A percentile compares a stretch with the other conserved stretches of the same genome.
phyloP scores from a whole-genome alignment of 148 eudicot genomes.

The Diospyros lotus region DNA sequence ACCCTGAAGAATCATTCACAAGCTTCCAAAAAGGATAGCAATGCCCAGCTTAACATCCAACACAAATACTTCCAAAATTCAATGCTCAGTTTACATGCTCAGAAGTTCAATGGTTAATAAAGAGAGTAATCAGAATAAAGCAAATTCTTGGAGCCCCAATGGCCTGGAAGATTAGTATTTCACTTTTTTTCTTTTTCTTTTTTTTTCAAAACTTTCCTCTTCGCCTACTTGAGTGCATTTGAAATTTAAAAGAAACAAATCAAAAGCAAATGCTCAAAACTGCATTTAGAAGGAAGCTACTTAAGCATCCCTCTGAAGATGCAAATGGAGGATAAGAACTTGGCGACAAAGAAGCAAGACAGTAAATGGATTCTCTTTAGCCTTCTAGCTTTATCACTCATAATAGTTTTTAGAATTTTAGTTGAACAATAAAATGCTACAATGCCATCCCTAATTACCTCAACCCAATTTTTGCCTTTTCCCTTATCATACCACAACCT shows the following conservation, averaged over 20 bases:
- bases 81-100: conserved; percentile 1
- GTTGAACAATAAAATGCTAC: background rate
- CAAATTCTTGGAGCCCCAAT: no score
- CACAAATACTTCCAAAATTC: conserved; percentile 1
- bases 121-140: background rate
- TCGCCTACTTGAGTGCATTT: background rate
- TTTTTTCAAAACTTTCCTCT: no score
- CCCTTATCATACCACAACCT: background rate
- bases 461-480: background rate
- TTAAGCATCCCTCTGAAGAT: background rate
- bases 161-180: background rate
- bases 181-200: background rate
- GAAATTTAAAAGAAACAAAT: background rate
- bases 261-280: background rate
- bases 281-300: background rate
- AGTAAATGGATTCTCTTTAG: background rate
- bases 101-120: background rate
- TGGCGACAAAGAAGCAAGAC: background rate
- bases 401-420: background rate
- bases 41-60: background rate
- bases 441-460: background rate
- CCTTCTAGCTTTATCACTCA: conserved; percentile 1
- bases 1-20: background rate
- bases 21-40: background rate
- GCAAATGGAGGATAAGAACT: background rate